These are phyloP conservation scores for Secale cereale DNA, from an alignment of 176 grass and related monocot species.

Conservation along the genomic window DNA sequence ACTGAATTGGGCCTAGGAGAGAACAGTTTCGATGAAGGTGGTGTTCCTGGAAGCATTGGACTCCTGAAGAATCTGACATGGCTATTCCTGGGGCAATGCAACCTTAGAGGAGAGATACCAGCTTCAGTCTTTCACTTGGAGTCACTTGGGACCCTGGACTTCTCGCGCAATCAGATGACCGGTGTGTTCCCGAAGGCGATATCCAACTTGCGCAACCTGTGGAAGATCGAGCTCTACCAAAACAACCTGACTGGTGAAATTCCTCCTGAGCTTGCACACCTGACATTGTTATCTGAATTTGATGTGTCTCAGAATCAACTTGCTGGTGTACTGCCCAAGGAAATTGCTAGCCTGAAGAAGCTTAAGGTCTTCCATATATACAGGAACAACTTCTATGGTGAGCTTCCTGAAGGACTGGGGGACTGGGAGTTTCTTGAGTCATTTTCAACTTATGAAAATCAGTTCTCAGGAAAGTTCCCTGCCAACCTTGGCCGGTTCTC, in stretches of 20 bases:
- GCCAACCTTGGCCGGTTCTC: slow-evolving; percentile 64
- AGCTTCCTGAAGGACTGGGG: slow-evolving; percentile 70
- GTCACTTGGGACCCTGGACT: slow-evolving; percentile 75
- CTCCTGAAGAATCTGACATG: slow-evolving; percentile 75
- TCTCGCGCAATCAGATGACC: slow-evolving; percentile 85
- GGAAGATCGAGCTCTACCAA: slow-evolving; percentile 96
- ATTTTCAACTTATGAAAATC: slow-evolving; percentile 87
- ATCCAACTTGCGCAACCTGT: slow-evolving; percentile 65
- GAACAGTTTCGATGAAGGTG: slow-evolving; percentile 62
- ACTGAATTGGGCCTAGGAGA: slow-evolving; percentile 70
- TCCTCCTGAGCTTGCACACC: slow-evolving; percentile 59
- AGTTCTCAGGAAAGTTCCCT: slow-evolving; percentile 76
- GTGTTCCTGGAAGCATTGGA: slow-evolving; percentile 76
- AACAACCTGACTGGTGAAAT: slow-evolving; percentile 94
- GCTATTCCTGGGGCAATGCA: slow-evolving; percentile 87
- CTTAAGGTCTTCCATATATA: slow-evolving; percentile 84
- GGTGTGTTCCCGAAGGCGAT: slow-evolving; percentile 65
- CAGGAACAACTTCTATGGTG: slow-evolving; percentile 74
- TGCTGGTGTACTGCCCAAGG: slow-evolving; percentile 52
- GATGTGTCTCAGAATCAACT: slow-evolving; percentile 90
- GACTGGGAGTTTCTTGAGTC: slow-evolving; percentile 70
- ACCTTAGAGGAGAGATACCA: slow-evolving; percentile 76
- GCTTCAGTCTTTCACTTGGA: slow-evolving; percentile 54
- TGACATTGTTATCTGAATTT: slow-evolving; percentile 76
- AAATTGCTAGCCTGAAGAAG: slow-evolving; percentile 61